Base-by-base conservation (phyloP, 768 basidiomycete species). In the Tulasnella sp. region DNA sequence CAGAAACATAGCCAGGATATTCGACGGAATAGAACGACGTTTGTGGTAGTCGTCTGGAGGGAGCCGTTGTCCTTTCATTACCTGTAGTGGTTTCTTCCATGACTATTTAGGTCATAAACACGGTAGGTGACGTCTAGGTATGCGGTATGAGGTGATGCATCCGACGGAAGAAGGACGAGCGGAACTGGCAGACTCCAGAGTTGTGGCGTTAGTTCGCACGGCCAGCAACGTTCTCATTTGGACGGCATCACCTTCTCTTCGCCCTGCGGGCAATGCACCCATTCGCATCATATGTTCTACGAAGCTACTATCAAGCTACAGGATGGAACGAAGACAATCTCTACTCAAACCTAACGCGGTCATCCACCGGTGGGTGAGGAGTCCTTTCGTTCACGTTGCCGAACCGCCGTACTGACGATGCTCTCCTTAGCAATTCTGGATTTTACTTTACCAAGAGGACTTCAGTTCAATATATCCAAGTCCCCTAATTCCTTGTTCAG, bases 241-340 rank as follows among this genome's bases (percentile, higher is more conserved):
- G 77, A 78, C 74, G 64, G 64, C 72, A 73, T 75, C 74, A 34
- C 42, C 28, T 44, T 58, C 48, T 50, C 54, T 78, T 64, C 58
- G 50, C 41, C 58, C 77, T 11, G 77, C 46, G 42, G 42, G 74
- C 48, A 28, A 95, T 96, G 95, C 93, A 95, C 86, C 93, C 95
- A 8, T 96, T 96, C 84, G 92, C 94, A 54, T 90, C 94, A 20
- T 95, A 96, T 87, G 93, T 98, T 80, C 88, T 98, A 50, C 93
- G 93, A 82, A 93, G 90, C 85, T 98, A 97, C 86, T 96, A 96
- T 88, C 90, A 91, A 82, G 92, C 92, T n/a, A 98, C 96, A 44
- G 94, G 95, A 82, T 99, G 97, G 97, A 96, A 96, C 83, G 95
- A 97, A 85, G 97, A 98, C 86, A 97, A 97, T 84, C 88, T 97